Evolutionary conservation across 2,329 filamentous ascomycete genomes (phyloP).

Genomic region (Colletotrichum cuscutae): DNA sequence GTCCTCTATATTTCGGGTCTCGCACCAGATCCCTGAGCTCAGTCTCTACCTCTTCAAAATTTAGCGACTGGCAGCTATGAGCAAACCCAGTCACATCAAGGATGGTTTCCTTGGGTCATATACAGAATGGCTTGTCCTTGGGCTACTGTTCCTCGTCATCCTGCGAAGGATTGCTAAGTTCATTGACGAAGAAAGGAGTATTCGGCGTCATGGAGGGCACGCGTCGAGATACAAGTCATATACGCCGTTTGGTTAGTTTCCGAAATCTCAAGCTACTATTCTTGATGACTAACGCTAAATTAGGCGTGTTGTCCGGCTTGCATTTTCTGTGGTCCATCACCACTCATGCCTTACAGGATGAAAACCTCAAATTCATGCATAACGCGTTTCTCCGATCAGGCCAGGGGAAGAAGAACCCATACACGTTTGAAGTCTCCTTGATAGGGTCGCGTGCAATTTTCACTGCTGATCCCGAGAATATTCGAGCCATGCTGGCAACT

Average conservation of each 20-base stretch:
- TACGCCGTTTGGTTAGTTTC: not conserved
- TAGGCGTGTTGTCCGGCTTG: not conserved
- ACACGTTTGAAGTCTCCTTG: slow-evolving; percentile 12
- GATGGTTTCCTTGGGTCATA: not conserved
- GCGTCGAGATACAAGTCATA: not conserved
- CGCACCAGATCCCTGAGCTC: not conserved
- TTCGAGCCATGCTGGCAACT: slow-evolving; percentile 53
- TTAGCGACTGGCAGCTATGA: not conserved
- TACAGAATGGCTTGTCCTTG: not conserved
- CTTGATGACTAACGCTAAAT: not conserved
- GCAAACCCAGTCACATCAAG: not conserved
- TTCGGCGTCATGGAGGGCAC: not conserved
- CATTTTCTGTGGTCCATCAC: slow-evolving; percentile 6
- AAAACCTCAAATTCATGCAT: slow-evolving; percentile 17
- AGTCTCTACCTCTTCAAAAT: not conserved
- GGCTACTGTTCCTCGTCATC: not conserved
- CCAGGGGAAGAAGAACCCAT: not conserved
- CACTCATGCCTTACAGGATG: not conserved
- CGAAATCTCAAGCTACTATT: not conserved
- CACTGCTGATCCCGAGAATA: slow-evolving; percentile 64
- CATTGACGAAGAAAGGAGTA: not conserved
- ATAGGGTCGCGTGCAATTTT: slow-evolving; percentile 43
- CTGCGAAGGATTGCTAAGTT: not conserved
- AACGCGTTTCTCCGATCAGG: not conserved
- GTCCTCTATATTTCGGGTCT: not conserved